Conservation (phyloP, 2,329 filamentous ascomycete species). For the Beauveria scarabaeidicola region DNA sequence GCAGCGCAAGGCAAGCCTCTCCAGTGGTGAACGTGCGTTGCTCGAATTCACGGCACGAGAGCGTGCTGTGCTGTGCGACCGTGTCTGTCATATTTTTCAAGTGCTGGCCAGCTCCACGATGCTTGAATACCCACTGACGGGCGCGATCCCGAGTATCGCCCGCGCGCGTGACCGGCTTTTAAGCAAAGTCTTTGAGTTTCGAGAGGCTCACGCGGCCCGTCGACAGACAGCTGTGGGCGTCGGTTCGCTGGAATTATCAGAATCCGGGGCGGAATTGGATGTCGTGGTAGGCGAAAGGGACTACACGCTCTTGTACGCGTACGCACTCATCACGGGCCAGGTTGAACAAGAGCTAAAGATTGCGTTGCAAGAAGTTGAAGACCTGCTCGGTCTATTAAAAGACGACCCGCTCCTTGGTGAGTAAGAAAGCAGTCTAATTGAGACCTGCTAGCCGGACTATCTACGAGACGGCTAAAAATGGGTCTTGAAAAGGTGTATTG, state of each 20-base stretch:
- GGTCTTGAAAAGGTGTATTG: no score
- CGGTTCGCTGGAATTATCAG: background rate
- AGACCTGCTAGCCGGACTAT: no score
- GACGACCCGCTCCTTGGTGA: constrained; percentile 25
- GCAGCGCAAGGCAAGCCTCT: constrained; percentile 63
- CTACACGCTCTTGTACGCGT: constrained; percentile 88
- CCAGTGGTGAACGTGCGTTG: constrained; percentile 67
- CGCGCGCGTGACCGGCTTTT: constrained; percentile 69
- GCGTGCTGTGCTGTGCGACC: constrained; percentile 66
- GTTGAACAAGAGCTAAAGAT: constrained; percentile 51
- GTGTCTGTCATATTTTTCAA: constrained; percentile 73
- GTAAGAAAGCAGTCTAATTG: no score
- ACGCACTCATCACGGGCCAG: constrained; percentile 57
- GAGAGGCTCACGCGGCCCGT: constrained; percentile 46
- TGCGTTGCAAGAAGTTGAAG: constrained; percentile 49
- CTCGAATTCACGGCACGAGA: constrained; percentile 70
- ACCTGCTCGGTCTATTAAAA: constrained; percentile 46
- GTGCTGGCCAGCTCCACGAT: constrained; percentile 84
- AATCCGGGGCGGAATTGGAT: constrained; percentile 23
- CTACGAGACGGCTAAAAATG: no score
- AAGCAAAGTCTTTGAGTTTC: constrained; percentile 75
- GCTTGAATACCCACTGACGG: constrained; percentile 78
- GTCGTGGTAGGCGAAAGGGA: constrained; percentile 56
- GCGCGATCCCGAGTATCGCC: constrained; percentile 70
- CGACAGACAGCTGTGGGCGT: background rate